Percentiles rank a stretch among this genome's conserved stretches.
Conservation (phyloP, 2,329 filamentous ascomycete genomes). For the Aspergillus sp. region DNA sequence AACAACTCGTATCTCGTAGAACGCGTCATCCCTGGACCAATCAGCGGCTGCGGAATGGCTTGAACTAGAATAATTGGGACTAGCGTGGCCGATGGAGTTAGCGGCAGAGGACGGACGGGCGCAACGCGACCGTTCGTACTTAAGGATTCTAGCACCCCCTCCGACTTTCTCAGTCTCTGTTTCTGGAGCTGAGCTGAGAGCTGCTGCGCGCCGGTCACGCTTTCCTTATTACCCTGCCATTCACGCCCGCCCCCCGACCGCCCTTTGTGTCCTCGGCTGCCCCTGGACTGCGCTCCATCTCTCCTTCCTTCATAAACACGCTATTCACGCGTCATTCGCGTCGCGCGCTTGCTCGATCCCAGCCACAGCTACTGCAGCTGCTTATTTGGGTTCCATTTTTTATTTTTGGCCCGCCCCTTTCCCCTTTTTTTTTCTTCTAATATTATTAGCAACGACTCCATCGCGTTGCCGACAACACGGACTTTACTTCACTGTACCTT, state of each 20-base stretch:
- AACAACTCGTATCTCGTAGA: slow-evolving; percentile 17
- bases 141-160: slow-evolving; percentile 46
- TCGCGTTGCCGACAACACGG: slow-evolving; percentile 5
- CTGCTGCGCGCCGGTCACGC: slow-evolving; percentile 26
- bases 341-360: slow-evolving; percentile 23
- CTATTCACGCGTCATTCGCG: slow-evolving; percentile 26
- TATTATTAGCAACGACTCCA: slow-evolving; percentile 20
- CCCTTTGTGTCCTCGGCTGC: slow-evolving; percentile 18
- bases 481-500: slow-evolving; percentile 7
- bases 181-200: slow-evolving; percentile 38
- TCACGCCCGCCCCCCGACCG: slow-evolving; percentile 16
- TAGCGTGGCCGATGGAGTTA: slow-evolving; percentile 41
- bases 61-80: slow-evolving; percentile 36
- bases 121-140: slow-evolving; percentile 40
- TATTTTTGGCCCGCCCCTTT: slow-evolving; percentile 7
- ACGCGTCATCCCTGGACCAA: slow-evolving; percentile 33
- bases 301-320: slow-evolving; percentile 11
- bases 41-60: slow-evolving; percentile 31
- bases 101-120: slow-evolving; percentile 37
- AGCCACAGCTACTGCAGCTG: slow-evolving; percentile 22
- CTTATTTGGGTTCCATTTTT: slow-evolving; percentile 15
- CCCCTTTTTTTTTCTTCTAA: slow-evolving; percentile 6
- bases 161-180: slow-evolving; percentile 41
- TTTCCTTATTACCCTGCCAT: slow-evolving; percentile 18
- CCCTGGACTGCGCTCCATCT: slow-evolving; percentile 7